phyloP scores from a whole-genome alignment of 305 asterid genomes.

The Fraxinus platypoda region DNA sequence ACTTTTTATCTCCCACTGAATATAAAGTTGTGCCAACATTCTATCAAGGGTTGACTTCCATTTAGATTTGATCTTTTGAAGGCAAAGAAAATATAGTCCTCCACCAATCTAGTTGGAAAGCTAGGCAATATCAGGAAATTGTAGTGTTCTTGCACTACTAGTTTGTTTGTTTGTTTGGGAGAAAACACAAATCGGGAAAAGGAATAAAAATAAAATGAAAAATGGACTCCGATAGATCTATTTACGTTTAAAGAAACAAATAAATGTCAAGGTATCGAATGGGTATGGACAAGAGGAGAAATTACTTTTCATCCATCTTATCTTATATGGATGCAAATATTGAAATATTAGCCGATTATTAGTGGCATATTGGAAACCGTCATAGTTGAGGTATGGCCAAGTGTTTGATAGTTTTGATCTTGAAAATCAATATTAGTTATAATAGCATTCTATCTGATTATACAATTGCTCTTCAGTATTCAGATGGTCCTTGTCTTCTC shows the following conservation, averaged over 20 bases:
- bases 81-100: neutral
- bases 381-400: too few species aligned
- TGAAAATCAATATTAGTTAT: too few species aligned
- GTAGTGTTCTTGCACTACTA: neutral
- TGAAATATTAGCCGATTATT: neutral
- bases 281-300: neutral
- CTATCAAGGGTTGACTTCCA: constrained; percentile 4
- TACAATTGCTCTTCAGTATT: too few species aligned
- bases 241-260: too few species aligned
- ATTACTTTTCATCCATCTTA: neutral
- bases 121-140: neutral
- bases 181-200: neutral
- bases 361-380: neutral
- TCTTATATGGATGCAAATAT: neutral
- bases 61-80: neutral
- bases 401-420: too few species aligned
- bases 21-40: neutral
- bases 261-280: neutral
- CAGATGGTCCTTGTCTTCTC: too few species aligned
- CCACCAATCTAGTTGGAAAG: neutral
- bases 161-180: neutral
- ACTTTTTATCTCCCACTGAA: neutral
- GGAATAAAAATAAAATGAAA: neutral
- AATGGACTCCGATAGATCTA: neutral
- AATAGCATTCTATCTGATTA: too few species aligned